Conservation (phyloP, 2,329 filamentous ascomycete species). For the Sclerotinia glacialis region DNA sequence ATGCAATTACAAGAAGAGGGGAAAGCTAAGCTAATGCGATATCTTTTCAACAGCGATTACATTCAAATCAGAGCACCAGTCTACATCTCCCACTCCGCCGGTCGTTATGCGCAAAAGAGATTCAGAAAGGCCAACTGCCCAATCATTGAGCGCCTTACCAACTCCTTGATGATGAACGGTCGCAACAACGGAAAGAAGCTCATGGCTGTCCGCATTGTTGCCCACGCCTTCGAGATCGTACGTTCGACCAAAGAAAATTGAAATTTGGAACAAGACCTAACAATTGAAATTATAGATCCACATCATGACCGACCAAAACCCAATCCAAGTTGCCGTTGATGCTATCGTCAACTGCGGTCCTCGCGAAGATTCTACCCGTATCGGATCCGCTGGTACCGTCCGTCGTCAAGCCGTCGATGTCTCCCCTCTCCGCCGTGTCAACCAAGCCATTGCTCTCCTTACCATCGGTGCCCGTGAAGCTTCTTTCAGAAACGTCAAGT, state of each 20-base stretch:
- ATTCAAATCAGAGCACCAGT: conserved; percentile 99
- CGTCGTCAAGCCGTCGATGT: conserved; percentile 99
- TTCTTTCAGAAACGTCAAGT: conserved; percentile 99
- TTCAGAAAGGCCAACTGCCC: conserved; percentile 99
- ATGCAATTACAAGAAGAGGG: conserved; percentile 36
- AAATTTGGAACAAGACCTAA: conserved; percentile 22
- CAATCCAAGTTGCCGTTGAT: conserved; percentile 98
- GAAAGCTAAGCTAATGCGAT: conserved; percentile 23
- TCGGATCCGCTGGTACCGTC: conserved; percentile 98
- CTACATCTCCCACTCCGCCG: conserved; percentile 98
- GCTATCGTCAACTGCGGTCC: conserved; percentile 99
- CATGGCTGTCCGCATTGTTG: conserved; percentile 99
- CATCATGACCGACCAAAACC: conserved; percentile 99
- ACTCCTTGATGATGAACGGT: conserved; percentile 99
- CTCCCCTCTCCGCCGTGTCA: conserved; percentile 97
- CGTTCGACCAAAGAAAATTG: conserved; percentile 45
- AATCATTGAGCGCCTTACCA: conserved; percentile 99
- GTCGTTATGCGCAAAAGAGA: conserved; percentile 97
- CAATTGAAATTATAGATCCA: conserved; percentile 66
- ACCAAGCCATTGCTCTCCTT: conserved; percentile 98
- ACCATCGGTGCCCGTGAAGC: conserved; percentile 99
- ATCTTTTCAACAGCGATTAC: conserved; percentile 73
- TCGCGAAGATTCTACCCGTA: conserved; percentile 99
- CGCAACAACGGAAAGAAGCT: conserved; percentile 99
- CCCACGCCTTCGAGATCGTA: conserved; percentile 99